These are phyloP conservation scores for Fusarium phyllophilum DNA, from an alignment of 2,329 filamentous ascomycete species.

Conservation along the genomic window DNA sequence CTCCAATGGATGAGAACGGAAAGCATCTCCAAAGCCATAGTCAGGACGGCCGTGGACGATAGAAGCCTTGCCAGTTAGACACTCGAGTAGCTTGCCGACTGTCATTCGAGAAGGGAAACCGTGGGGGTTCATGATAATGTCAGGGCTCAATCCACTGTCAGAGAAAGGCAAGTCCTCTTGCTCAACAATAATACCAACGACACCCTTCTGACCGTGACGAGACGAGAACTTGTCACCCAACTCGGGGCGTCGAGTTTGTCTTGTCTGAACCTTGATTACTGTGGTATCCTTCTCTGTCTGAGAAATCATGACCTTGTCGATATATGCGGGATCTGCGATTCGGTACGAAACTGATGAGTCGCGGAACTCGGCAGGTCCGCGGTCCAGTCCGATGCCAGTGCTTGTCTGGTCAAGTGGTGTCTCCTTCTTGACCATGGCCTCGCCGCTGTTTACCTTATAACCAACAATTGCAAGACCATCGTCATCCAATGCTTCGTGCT, in stretches of 20 bases:
- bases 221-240: slow-evolving; percentile 99
- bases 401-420: slow-evolving; percentile 81
- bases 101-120: slow-evolving; percentile 99
- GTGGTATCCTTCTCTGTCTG: slow-evolving; percentile 87
- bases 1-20: slow-evolving; percentile 86
- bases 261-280: slow-evolving; percentile 91
- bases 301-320: slow-evolving; percentile 96
- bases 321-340: slow-evolving; percentile 84
- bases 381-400: slow-evolving; percentile 75
- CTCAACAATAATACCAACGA: slow-evolving; percentile 94
- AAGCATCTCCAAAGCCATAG: slow-evolving; percentile 82
- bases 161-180: slow-evolving; percentile 98
- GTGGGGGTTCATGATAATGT: slow-evolving; percentile 99
- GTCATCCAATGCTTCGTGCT: slow-evolving; percentile 78
- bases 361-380: slow-evolving; percentile 70
- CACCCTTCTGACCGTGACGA: slow-evolving; percentile 97
- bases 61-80: slow-evolving; percentile 92
- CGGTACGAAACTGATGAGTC: slow-evolving; percentile 81
- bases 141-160: slow-evolving; percentile 88
- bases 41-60: slow-evolving; percentile 85
- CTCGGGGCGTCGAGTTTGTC: slow-evolving; percentile 95
- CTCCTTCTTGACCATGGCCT: slow-evolving; percentile 92
- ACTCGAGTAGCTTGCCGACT: slow-evolving; percentile 96
- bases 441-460: slow-evolving; percentile 77
- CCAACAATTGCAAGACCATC: slow-evolving; percentile 93